phyloP scores from a whole-genome alignment of 768 basidiomycete species.

The Tricholoma saponaceum region DNA sequence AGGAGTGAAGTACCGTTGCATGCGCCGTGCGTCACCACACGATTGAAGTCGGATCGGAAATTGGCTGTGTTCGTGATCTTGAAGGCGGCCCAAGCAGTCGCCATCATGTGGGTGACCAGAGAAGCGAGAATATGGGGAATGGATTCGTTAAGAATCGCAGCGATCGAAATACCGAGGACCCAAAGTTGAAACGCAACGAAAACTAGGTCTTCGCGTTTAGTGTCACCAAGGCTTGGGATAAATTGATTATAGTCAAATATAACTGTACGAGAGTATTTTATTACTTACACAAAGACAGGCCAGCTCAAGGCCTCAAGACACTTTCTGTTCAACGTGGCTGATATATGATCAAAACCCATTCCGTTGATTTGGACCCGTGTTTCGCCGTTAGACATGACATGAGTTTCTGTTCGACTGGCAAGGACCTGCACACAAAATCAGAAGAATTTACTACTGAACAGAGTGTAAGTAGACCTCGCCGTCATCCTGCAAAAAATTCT shows the following conservation, averaged over 20 bases:
- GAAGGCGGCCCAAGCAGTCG: slow-evolving; percentile 69
- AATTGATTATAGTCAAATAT: slow-evolving; percentile 2
- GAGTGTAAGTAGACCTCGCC: slow-evolving; percentile 6
- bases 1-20: slow-evolving; percentile 55
- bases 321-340: slow-evolving; percentile 34
- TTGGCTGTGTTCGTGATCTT: slow-evolving; percentile 57
- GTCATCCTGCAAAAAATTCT: slow-evolving; percentile 4
- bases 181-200: slow-evolving; percentile 80
- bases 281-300: slow-evolving; percentile 62
- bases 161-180: slow-evolving; percentile 74
- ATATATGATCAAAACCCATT: slow-evolving; percentile 26
- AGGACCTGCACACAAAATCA: slow-evolving; percentile 2
- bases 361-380: slow-evolving; percentile 29
- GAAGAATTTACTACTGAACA: neutral
- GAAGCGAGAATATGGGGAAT: slow-evolving; percentile 78
- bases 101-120: slow-evolving; percentile 67
- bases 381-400: slow-evolving; percentile 15
- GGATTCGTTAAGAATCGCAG: slow-evolving; percentile 71
- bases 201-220: slow-evolving; percentile 72
- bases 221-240: slow-evolving; percentile 53
- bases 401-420: slow-evolving; percentile 10
- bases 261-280: neutral
- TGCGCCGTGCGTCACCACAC: slow-evolving; percentile 59
- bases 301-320: slow-evolving; percentile 67
- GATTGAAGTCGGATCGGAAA: slow-evolving; percentile 54